These are phyloP conservation scores for Tricholoma furcatifolium DNA, from an alignment of 768 basidiomycete genomes.

Conservation along the genomic window DNA sequence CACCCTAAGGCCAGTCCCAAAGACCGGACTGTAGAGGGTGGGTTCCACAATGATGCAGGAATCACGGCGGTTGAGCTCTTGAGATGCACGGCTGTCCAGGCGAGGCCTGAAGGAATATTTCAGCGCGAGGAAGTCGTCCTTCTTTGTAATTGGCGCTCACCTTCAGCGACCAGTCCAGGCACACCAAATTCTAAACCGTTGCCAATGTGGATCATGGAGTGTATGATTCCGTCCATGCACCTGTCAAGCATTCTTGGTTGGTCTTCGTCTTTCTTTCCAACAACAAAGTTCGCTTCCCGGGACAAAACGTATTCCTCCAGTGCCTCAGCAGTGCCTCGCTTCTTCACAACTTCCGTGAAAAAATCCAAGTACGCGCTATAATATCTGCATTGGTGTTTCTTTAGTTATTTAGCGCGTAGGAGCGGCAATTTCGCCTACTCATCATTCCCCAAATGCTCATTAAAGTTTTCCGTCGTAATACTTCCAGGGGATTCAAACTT, in stretches of 20 bases:
- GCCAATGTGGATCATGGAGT: constrained; percentile 64
- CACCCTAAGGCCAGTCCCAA: neutral
- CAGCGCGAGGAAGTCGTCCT: neutral
- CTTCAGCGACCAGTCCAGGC: constrained; percentile 62
- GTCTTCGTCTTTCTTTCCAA: constrained; percentile 21
- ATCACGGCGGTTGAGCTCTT: constrained; percentile 34
- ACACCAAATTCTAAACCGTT: constrained; percentile 62
- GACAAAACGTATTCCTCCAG: constrained; percentile 60
- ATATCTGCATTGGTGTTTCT: constrained; percentile 34
- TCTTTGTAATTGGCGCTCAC: constrained; percentile 27
- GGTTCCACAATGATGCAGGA: constrained; percentile 20
- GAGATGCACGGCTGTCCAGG: constrained; percentile 50
- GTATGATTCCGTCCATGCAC: constrained; percentile 54
- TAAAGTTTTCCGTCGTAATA: constrained; percentile 47
- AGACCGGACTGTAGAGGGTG: no score
- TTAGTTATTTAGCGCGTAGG: no score
- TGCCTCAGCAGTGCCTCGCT: constrained; percentile 35
- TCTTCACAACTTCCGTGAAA: constrained; percentile 39
- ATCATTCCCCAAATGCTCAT: constrained; percentile 53
- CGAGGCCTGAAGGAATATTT: constrained; percentile 43
- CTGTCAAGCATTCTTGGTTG: constrained; percentile 48
- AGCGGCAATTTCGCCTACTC: constrained; percentile 31
- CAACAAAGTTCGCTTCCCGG: constrained; percentile 39
- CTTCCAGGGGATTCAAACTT: constrained; percentile 37
- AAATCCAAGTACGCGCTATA: constrained; percentile 54